These are phyloP conservation scores for Candida pseudoviswanathii DNA, from an alignment of 1,139 yeast species.

Conservation along the genomic window DNA sequence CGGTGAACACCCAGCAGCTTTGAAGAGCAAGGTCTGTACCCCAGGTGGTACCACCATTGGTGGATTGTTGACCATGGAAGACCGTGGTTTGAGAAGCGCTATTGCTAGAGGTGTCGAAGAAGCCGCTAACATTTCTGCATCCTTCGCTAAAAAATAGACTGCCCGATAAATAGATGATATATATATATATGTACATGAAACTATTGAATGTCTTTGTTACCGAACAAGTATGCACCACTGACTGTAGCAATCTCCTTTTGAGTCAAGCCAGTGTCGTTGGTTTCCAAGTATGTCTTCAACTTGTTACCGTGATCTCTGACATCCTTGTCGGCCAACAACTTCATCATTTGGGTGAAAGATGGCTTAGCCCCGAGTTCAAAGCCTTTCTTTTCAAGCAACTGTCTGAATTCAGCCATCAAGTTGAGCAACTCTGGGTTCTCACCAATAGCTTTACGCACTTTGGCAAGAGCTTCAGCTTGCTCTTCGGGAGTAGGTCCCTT, in stretches of 20 bases:
- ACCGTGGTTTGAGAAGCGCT: conserved; percentile 83
- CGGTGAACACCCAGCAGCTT: conserved; percentile 90
- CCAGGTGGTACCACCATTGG: conserved; percentile 99
- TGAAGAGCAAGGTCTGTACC: conserved; percentile 88
- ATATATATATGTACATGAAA: background rate
- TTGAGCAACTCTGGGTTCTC: conserved; percentile 31
- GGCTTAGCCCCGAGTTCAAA: conserved; percentile 36
- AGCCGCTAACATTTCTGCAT: conserved; percentile 82
- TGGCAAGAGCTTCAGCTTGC: conserved; percentile 19
- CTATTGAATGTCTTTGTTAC: conserved; percentile 13
- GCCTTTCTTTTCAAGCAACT: conserved; percentile 36
- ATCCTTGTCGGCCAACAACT: conserved; percentile 39
- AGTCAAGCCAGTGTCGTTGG: conserved; percentile 32
- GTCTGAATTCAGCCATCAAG: conserved; percentile 34
- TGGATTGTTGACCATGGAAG: conserved; percentile 91
- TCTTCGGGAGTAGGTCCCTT: conserved; percentile 11
- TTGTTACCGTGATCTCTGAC: conserved; percentile 33
- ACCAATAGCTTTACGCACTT: conserved; percentile 24
- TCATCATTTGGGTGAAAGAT: conserved; percentile 39
- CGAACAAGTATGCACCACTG: conserved; percentile 14
- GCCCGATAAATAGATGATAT: background rate
- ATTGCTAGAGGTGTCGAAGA: conserved; percentile 89
- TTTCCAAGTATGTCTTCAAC: conserved; percentile 36
- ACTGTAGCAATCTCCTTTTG: conserved; percentile 39
- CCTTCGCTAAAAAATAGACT: conserved; percentile 65